These are phyloP conservation scores for Didymella pomorum DNA, from an alignment of 2,329 filamentous ascomycete species.

Conservation along the genomic window DNA sequence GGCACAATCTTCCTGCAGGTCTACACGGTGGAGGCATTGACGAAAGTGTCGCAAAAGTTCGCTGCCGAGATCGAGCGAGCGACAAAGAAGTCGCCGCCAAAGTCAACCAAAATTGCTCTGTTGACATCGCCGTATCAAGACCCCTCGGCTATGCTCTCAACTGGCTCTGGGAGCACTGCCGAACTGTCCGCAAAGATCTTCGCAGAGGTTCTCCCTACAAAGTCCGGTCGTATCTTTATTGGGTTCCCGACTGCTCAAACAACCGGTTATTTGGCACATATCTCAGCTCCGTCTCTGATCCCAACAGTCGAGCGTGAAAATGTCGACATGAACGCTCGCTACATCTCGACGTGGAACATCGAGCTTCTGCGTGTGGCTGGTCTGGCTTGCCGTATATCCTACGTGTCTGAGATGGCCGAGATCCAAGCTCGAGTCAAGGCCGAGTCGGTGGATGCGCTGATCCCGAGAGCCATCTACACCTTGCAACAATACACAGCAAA, in stretches of 20 bases:
- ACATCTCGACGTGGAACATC: constrained; percentile 93
- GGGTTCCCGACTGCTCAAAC: constrained; percentile 98
- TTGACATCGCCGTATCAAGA: constrained; percentile 92
- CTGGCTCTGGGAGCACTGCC: constrained; percentile 57
- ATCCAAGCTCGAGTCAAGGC: constrained; percentile 67
- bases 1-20: constrained; percentile 89
- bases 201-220: constrained; percentile 85
- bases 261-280: constrained; percentile 90
- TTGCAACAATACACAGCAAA: constrained; percentile 87
- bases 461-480: constrained; percentile 82
- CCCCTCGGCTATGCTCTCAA: constrained; percentile 68
- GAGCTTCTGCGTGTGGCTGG: constrained; percentile 92
- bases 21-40: constrained; percentile 82
- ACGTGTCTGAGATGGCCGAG: constrained; percentile 79
- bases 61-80: constrained; percentile 89
- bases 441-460: constrained; percentile 65
- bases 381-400: constrained; percentile 87
- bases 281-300: constrained; percentile 95
- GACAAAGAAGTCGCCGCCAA: constrained; percentile 96
- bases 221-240: constrained; percentile 92
- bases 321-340: constrained; percentile 94
- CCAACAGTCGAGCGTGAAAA: constrained; percentile 97
- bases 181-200: constrained; percentile 79
- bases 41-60: constrained; percentile 75
- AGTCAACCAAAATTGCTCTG: constrained; percentile 83